A percentile compares a stretch with the other conserved stretches of the same genome.
Evolutionary conservation across 345 rosid species (phyloP).

Genomic region (Dipteronia sinensis): DNA sequence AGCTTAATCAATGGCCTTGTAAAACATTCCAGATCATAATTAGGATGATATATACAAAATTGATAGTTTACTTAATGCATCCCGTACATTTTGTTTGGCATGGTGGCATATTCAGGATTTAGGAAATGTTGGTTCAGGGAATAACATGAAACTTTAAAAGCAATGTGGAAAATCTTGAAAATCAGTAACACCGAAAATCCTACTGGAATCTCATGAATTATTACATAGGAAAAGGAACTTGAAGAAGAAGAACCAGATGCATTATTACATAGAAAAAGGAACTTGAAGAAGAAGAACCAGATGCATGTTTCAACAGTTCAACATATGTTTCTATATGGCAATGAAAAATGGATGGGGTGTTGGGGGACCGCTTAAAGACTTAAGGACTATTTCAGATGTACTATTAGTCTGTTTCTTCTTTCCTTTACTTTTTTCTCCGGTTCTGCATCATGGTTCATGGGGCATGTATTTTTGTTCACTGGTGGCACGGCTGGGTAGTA

Average conservation of each 20-base stretch:
- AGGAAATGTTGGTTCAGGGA: conserved; percentile 7
- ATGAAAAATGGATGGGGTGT: neutral
- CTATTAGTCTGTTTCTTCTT: neutral
- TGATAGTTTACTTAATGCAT: neutral
- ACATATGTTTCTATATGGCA: neutral
- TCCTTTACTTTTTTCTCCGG: neutral
- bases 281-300: neutral
- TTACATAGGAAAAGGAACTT: neutral
- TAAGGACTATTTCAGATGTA: neutral
- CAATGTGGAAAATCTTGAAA: neutral
- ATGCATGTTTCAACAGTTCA: neutral
- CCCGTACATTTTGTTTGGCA: neutral
- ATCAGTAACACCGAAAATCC: neutral
- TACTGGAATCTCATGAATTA: neutral
- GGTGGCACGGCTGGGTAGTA: neutral
- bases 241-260: neutral
- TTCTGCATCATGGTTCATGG: neutral
- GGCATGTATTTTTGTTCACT: neutral
- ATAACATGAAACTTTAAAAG: neutral
- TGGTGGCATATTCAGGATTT: neutral
- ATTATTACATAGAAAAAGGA: neutral
- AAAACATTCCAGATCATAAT: neutral
- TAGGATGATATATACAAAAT: neutral
- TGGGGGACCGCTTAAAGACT: neutral
- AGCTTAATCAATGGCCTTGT: neutral